These are phyloP conservation scores for Daedaleopsis nitida DNA, from an alignment of 768 basidiomycete genomes.

Conservation along the genomic window DNA sequence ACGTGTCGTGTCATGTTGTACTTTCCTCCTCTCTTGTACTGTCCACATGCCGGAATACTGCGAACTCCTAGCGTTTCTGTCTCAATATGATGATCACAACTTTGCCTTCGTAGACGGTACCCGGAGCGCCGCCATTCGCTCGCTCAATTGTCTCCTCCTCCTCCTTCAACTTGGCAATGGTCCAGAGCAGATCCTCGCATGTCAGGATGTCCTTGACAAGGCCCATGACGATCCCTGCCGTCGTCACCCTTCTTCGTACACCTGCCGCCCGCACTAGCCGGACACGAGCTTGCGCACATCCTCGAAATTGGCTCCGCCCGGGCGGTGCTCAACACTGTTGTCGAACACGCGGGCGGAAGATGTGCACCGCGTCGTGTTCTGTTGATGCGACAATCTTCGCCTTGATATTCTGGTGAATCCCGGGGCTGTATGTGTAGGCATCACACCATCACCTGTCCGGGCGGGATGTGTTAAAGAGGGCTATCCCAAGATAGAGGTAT, in stretches of 20 bases:
- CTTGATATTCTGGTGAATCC: conserved; percentile 89
- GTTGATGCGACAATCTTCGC: conserved; percentile 82
- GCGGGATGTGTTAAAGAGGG: no score
- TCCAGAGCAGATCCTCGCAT: conserved; percentile 66
- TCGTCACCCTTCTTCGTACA: conserved; percentile 85
- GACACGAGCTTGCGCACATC: conserved; percentile 79
- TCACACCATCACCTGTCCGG: no score
- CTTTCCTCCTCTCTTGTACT: no score
- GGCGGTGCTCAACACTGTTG: conserved; percentile 77
- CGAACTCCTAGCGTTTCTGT: no score
- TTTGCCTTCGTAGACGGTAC: conserved; percentile 25
- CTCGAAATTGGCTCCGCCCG: conserved; percentile 87
- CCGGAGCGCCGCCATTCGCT: conserved; percentile 39
- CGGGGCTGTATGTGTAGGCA: conserved; percentile 48
- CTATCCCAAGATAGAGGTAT: neutral
- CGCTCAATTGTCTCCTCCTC: conserved; percentile 65
- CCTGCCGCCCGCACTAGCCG: conserved; percentile 66
- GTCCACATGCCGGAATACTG: no score
- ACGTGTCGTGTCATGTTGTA: no score
- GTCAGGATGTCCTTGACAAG: conserved; percentile 84
- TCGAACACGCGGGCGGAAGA: conserved; percentile 89
- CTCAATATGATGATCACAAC: conserved; percentile 10
- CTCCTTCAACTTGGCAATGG: conserved; percentile 78
- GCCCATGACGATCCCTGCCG: conserved; percentile 55
- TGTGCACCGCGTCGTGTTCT: conserved; percentile 85